Percentiles rank a stretch among this genome's conserved stretches.
Evolutionary conservation across 176 grass and related monocot species (phyloP).

Genomic region (Lolium perenne): DNA sequence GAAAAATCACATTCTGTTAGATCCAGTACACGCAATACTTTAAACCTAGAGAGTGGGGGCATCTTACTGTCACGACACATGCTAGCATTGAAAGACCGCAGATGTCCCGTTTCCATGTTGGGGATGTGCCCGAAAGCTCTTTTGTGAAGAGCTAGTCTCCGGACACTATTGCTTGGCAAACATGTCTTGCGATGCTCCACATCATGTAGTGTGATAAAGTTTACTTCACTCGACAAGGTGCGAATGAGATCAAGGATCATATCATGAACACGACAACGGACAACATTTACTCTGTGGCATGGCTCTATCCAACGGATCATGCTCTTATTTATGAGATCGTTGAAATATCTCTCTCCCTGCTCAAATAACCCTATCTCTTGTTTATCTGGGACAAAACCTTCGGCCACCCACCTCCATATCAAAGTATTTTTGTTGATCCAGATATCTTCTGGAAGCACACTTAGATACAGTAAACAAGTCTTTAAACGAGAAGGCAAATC

Average conservation of each 20-base stretch:
- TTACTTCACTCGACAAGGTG: not conserved
- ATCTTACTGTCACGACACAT: not conserved
- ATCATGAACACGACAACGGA: not conserved
- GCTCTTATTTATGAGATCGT: no score
- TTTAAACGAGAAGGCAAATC: no score
- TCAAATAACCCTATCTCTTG: no score
- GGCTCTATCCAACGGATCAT: constrained; percentile 5
- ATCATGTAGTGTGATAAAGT: constrained; percentile 18
- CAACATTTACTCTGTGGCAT: not conserved
- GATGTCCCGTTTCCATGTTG: not conserved
- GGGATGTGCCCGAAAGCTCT: not conserved
- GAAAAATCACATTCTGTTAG: not conserved
- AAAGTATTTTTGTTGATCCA: no score
- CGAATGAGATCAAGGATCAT: constrained; percentile 7
- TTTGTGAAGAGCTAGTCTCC: not conserved
- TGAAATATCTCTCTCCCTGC: no score
- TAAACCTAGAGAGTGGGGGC: not conserved
- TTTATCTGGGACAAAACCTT: no score
- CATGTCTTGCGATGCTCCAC: no score
- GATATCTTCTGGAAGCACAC: no score
- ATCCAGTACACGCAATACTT: not conserved
- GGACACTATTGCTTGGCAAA: not conserved
- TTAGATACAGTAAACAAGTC: no score
- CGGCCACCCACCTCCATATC: no score
- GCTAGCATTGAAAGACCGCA: not conserved